Percentiles rank a stretch among this genome's conserved stretches.
phyloP scores from a whole-genome alignment of 2,329 filamentous ascomycete species.

The Colletotrichum camelliae region DNA sequence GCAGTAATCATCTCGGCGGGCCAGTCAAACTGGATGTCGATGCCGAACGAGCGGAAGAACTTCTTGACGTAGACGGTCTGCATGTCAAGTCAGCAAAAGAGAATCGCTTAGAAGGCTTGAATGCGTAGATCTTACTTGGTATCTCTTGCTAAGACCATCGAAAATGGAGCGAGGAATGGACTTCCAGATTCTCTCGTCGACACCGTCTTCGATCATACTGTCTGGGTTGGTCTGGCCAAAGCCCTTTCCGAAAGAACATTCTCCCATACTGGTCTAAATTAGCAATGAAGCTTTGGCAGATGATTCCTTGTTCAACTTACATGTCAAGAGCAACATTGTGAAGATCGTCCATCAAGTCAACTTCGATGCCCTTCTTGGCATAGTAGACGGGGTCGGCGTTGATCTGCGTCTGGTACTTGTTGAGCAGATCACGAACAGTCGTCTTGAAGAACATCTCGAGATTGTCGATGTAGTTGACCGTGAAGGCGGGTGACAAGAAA shows the following conservation, averaged over 20 bases:
- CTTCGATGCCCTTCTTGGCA: conserved; percentile 24
- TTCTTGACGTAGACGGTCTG: conserved; percentile 16
- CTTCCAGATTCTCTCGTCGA: conserved; percentile 10
- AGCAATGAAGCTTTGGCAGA: neutral
- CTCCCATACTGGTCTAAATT: conserved; percentile 23
- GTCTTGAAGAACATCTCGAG: conserved; percentile 26
- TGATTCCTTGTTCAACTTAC: neutral
- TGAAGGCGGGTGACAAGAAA: conserved; percentile 30
- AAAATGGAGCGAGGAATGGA: conserved; percentile 19
- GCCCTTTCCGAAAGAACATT: conserved; percentile 30
- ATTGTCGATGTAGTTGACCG: conserved; percentile 29
- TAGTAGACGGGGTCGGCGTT: conserved; percentile 1
- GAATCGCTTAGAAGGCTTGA: accelerated
- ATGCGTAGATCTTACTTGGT: neutral
- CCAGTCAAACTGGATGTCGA: conserved; percentile 13
- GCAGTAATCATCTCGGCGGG: conserved; percentile 18
- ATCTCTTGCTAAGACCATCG: conserved; percentile 16
- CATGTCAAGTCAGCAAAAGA: neutral
- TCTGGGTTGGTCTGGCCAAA: conserved; percentile 30
- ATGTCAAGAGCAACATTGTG: conserved; percentile 31
- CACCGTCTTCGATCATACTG: conserved; percentile 11
- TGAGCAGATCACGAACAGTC: conserved; percentile 19
- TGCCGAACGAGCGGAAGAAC: neutral
- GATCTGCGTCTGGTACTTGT: conserved; percentile 7
- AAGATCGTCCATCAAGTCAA: conserved; percentile 30